These are phyloP conservation scores for Fragaria vesca DNA, from an alignment of 306 rosid genomes.

Conservation along the genomic window DNA sequence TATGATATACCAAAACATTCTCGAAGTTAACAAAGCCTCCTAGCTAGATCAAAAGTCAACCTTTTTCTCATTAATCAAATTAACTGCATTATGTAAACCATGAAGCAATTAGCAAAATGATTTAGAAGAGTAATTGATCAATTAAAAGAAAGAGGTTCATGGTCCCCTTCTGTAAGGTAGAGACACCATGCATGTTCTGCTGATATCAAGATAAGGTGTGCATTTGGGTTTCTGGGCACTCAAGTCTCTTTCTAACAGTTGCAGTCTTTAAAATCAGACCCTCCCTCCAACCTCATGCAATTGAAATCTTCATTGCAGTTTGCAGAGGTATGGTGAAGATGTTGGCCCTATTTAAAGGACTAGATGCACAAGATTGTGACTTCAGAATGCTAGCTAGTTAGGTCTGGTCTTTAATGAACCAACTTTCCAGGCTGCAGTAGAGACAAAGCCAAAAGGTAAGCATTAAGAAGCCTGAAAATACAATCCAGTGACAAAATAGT, in stretches of 20 bases:
- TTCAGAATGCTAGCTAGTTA: conserved; percentile 18
- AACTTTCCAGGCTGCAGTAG: neutral
- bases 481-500: neutral
- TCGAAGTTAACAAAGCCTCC: conserved; percentile 1
- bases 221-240: conserved; percentile 29
- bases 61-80: neutral
- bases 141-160: conserved; percentile 8
- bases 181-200: conserved; percentile 17
- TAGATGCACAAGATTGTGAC: conserved; percentile 18
- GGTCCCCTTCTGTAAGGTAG: conserved; percentile 32
- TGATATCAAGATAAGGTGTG: conserved; percentile 35
- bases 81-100: neutral
- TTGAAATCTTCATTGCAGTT: conserved; percentile 7
- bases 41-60: conserved; percentile 1
- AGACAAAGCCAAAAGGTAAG: neutral
- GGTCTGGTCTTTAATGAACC: conserved; percentile 18
- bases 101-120: neutral
- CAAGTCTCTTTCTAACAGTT: conserved; percentile 39
- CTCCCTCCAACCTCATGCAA: neutral
- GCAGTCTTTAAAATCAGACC: neutral
- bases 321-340: conserved; percentile 17
- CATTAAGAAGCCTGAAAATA: conserved; percentile 12
- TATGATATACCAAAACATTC: neutral
- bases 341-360: conserved; percentile 13
- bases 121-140: neutral